phyloP scores from a whole-genome alignment of 305 asterid genomes.

The Solanum aculeatissimum region DNA sequence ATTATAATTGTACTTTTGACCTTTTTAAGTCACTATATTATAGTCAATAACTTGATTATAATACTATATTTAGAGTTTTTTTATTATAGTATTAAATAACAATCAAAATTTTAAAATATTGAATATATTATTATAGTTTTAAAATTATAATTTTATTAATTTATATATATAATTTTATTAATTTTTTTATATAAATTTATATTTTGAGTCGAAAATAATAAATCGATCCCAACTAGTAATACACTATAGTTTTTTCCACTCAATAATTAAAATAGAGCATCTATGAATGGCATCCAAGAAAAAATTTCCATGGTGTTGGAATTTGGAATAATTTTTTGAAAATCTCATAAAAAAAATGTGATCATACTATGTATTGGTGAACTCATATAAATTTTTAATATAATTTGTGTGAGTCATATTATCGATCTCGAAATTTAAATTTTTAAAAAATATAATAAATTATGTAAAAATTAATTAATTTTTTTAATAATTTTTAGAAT shows the following conservation, averaged over 20 bases:
- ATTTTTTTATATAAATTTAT: background rate
- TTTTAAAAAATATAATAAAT: background rate
- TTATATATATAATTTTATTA: background rate
- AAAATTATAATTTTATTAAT: background rate
- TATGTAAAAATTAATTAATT: too few species aligned
- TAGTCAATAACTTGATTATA: background rate
- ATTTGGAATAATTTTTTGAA: background rate
- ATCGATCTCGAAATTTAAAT: background rate
- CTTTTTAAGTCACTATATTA: background rate
- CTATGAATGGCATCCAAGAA: background rate
- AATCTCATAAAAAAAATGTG: background rate
- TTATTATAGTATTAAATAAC: background rate
- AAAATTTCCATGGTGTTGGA: background rate
- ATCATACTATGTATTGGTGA: background rate
- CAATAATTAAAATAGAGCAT: background rate
- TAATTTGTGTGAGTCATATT: background rate
- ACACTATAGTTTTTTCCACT: background rate
- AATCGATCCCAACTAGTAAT: background rate
- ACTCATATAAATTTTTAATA: background rate
- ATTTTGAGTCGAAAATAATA: background rate
- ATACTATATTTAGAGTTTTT: background rate
- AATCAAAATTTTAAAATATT: background rate
- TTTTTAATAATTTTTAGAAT: background rate
- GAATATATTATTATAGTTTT: background rate
- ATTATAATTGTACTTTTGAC: background rate